Evolutionary conservation across 1,284 basidiomycete species (phyloP).

Genomic region (Xerocomus nothofagi): DNA sequence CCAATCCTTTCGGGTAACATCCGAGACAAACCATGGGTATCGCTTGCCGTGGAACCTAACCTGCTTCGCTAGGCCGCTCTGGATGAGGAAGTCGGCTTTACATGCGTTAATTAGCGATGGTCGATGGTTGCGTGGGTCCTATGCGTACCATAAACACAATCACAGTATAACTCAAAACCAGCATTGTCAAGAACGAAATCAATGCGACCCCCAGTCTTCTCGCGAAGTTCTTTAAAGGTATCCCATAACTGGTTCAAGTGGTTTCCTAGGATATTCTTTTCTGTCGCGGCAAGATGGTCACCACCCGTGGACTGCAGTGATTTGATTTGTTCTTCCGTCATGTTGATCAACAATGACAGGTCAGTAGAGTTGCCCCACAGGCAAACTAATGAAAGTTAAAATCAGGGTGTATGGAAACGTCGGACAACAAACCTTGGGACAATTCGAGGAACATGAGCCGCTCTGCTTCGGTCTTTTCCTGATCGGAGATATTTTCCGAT

Average conservation of each 20-base stretch:
- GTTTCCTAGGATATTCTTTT: conserved; percentile 94
- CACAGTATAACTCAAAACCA: conserved; percentile 96
- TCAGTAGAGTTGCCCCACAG: conserved; percentile 98
- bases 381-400: conserved; percentile 60
- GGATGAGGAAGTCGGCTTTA: conserved; percentile 85
- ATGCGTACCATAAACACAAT: conserved; percentile 85
- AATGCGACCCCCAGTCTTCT: conserved; percentile 76
- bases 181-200: conserved; percentile 91
- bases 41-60: conserved; percentile 93
- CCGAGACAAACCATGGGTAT: conserved; percentile 93
- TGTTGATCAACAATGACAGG: conserved; percentile 93
- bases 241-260: conserved; percentile 83
- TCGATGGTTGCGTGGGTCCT: background rate
- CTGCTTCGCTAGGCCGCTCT: conserved; percentile 84
- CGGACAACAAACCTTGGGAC: conserved; percentile 66
- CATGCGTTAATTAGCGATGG: conserved; percentile 8
- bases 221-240: conserved; percentile 67
- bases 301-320: conserved; percentile 96
- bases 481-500: conserved; percentile 52
- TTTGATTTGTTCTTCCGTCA: conserved; percentile 99
- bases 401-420: background rate
- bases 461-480: conserved; percentile 73
- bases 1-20: conserved; percentile 97
- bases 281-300: conserved; percentile 91
- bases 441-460: conserved; percentile 92